Evolutionary conservation across 768 basidiomycete genomes (phyloP), one percentile per base, ranked within the genome.

Genomic region (Auriculariales sp.): DNA sequence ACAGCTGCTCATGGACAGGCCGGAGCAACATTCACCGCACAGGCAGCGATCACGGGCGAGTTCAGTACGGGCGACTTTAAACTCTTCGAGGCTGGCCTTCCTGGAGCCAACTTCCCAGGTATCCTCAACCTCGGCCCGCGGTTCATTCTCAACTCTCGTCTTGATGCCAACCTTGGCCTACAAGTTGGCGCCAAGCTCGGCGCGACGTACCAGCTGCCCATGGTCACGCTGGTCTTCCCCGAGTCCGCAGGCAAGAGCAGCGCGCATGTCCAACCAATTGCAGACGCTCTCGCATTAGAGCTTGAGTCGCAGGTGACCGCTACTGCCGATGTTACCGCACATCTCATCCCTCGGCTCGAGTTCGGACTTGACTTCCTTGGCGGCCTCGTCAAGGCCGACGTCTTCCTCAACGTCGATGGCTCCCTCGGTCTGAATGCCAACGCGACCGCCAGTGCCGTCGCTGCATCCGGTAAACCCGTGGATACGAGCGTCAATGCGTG

Each of bases 21-120:
- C 15, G 39, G 6, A 5, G 39, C 39, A 5, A 25, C 22, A 10
- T 44, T 44, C 39, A 25, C 17, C 39, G 15, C 27, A 19, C 1
- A 5, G 4, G 39, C 39, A 3, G 19, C 17, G 4, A 25, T 25
- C 19, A 44, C 39, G 64, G 68, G 71, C 0, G 59, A 61, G 0
- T 52, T 74, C n/a, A 69, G 72, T 53, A 67, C 71, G 0, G 73
- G 70, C 3, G 66, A 65, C 39, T 61, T 72, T 48, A 56, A 58
- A 12, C 55, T 77, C 11, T 63, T 72, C 35, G 57, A 67, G 47
- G 53, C 68, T 28, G 70, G 70, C 1, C 61, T 77, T 50, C 71
- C 71, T 1, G 74, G 71, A 6, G 62, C 76, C 14, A 67, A 71
- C 55, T 68, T 77, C 58, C 72, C 73, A 33, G 72, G 69, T 2